Base-by-base conservation (phyloP, 805 yeast species). In the Candida silvatica region DNA sequence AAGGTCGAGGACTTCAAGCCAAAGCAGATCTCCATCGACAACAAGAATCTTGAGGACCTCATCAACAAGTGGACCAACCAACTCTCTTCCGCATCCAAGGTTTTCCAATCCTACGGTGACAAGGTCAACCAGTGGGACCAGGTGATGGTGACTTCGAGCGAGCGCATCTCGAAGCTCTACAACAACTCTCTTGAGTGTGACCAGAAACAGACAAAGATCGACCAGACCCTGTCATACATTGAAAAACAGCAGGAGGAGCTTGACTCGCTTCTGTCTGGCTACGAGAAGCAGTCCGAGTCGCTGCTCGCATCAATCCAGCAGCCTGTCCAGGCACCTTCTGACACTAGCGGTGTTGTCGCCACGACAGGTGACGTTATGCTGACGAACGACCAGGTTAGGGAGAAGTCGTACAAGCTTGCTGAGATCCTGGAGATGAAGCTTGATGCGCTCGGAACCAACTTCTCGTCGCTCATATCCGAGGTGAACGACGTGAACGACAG, bases 21-120 rank as follows among this genome's bases (percentile, higher is more conserved):
- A 4, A 69, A 77, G 38, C 81, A 82, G 22, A 70, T 86, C 3
- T 75, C 94, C 4, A 69, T 92, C 25, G 87, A 84, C 48, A 92
- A 92, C 59, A 86, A 86, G 56, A 86, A 96, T 1, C 64, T 92
- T 51, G 97, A 92, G 50, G 97, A 92, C 54, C 69, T 92, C 45
- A 82, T 92, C 29, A 74, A 87, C 11, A 87, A 82, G 58, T 92
- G 98, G 98, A 82, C 97, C 0, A 75, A 77, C 37, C 94, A 92
- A 45, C 60, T 92, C 39, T 67, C 90, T 2, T 68, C 73, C 11
- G 76, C 92, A 1, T 73, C 90, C 2, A 67, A 70, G 18, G 78
- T 83, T 25, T 92, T 88, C 59, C 80, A 79, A 39, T 59, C 67
- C 9, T 90, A 85, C 53, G 77, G 95, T 6, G 63, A 67, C 17